Conservation (phyloP, 2,329 filamentous ascomycete species). For the Aspergillus versicolor region DNA sequence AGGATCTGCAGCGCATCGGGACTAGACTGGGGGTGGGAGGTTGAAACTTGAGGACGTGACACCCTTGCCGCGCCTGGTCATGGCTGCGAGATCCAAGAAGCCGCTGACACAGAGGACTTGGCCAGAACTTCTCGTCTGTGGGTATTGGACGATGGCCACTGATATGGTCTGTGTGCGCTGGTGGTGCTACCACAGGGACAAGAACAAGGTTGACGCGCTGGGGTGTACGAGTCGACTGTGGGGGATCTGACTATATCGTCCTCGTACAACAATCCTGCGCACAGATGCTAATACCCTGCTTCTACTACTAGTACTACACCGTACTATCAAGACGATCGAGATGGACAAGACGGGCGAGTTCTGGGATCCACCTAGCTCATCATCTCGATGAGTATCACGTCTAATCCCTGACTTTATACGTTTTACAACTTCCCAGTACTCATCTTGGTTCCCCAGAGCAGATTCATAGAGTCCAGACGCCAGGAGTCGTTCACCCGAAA, state of each 20-base stretch:
- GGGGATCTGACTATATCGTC: not conserved
- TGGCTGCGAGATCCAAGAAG: not conserved
- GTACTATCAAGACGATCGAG: not conserved
- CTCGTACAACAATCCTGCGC: not conserved
- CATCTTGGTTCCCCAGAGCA: not conserved
- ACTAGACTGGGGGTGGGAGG: not conserved
- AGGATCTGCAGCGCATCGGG: constrained; percentile 10
- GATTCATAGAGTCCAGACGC: not conserved
- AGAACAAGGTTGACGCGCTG: not conserved
- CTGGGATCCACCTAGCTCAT: constrained; percentile 1
- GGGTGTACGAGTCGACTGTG: not conserved
- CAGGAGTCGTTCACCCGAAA: not conserved
- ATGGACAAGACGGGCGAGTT: not conserved
- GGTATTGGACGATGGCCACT: too few species aligned
- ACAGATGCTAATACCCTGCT: not conserved
- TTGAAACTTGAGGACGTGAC: not conserved
- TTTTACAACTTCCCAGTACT: not conserved
- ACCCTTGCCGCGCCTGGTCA: not conserved
- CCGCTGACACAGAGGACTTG: not conserved
- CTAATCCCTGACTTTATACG: not conserved
- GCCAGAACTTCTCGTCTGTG: too few species aligned
- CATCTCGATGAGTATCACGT: not conserved
- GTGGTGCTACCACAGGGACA: not conserved
- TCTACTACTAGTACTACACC: too few species aligned
- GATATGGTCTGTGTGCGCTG: too few species aligned